Percentiles rank a stretch among this genome's conserved stretches.
Conservation (phyloP, 495 filamentous ascomycete species). For the Hypoxylon lienhwacheense region DNA sequence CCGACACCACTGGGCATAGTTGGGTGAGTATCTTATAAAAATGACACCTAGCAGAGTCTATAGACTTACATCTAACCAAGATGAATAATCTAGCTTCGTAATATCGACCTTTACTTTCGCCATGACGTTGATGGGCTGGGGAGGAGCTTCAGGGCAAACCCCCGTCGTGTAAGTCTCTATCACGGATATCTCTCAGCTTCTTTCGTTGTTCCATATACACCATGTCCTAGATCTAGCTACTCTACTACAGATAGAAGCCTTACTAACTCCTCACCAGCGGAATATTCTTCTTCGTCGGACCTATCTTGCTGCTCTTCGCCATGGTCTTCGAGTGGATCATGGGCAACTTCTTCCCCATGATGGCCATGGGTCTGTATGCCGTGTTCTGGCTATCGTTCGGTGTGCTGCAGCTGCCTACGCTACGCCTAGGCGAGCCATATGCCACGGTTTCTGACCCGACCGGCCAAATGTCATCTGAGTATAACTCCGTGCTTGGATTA, state of each 20-base stretch:
- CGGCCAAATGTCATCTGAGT: conserved; percentile 48
- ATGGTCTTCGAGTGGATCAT: conserved; percentile 57
- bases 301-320: conserved; percentile 50
- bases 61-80: neutral
- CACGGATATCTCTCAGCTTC: neutral
- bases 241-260: conserved; percentile 10
- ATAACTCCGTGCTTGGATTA: conserved; percentile 52
- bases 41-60: neutral
- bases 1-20: conserved; percentile 58
- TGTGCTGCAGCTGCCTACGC: conserved; percentile 54
- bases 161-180: conserved; percentile 49
- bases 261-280: conserved; percentile 38
- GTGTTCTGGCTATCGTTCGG: conserved; percentile 62
- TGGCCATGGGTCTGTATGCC: conserved; percentile 59
- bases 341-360: conserved; percentile 60
- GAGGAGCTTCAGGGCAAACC: conserved; percentile 49
- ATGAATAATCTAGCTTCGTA: conserved; percentile 47
- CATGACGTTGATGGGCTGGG: conserved; percentile 59
- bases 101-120: conserved; percentile 51
- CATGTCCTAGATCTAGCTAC: conserved; percentile 10
- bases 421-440: conserved; percentile 53
- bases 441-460: conserved; percentile 48
- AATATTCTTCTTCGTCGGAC: conserved; percentile 60
- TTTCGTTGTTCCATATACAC: neutral
- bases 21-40: conserved; percentile 36